phyloP scores from a whole-genome alignment of 352 stramenopile species.

The Phytophthora colocasiae region DNA sequence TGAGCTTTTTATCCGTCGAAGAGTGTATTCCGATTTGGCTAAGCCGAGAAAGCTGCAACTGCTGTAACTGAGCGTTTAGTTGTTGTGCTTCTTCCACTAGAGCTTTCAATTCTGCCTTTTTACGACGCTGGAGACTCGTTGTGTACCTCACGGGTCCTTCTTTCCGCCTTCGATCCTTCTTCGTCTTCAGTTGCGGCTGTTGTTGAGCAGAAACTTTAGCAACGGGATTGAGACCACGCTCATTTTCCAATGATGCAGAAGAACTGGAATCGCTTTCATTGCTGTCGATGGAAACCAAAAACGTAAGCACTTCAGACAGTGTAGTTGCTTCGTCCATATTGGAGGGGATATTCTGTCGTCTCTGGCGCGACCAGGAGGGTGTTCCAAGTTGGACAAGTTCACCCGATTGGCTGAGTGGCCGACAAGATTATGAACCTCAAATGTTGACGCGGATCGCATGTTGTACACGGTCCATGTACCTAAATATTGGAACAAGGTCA shows the following conservation, averaged over 20 bases:
- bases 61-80: slow-evolving; percentile 22
- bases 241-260: slow-evolving; percentile 2
- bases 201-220: background rate
- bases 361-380: too few species aligned
- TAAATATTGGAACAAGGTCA: too few species aligned
- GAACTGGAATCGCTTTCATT: slow-evolving; percentile 25
- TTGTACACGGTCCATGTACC: too few species aligned
- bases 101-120: slow-evolving; percentile 27
- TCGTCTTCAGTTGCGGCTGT: slow-evolving; percentile 10
- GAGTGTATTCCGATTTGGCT: slow-evolving; percentile 2
- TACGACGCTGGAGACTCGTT: slow-evolving; percentile 30
- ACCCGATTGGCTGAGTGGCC: background rate
- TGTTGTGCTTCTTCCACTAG: slow-evolving; percentile 17
- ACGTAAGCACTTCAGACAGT: slow-evolving; percentile 15
- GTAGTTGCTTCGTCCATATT: slow-evolving; percentile 11
- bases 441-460: background rate
- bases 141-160: slow-evolving; percentile 31
- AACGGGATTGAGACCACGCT: background rate
- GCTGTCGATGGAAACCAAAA: slow-evolving; percentile 22
- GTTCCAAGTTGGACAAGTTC: too few species aligned
- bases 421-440: slow-evolving; percentile 11
- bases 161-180: slow-evolving; percentile 27
- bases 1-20: background rate
- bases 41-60: slow-evolving; percentile 13
- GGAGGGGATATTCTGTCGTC: background rate